phyloP scores from a whole-genome alignment of 495 filamentous ascomycete genomes.

The Daldinia concentrica region DNA sequence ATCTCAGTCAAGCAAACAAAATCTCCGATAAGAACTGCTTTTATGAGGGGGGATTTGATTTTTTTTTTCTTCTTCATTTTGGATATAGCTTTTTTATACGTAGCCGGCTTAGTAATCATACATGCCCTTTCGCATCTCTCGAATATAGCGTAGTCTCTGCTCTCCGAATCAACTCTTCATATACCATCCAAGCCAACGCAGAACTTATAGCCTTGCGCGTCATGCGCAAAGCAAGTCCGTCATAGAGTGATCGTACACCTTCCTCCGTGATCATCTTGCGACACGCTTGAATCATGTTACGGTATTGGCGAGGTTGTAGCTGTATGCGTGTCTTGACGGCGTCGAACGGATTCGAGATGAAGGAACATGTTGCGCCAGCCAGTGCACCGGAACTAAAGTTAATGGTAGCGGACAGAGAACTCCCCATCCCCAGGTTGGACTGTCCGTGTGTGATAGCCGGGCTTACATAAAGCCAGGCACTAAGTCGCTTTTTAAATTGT shows the following conservation, averaged over 20 bases:
- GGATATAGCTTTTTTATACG: conserved; percentile 5
- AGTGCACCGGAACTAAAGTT: conserved; percentile 84
- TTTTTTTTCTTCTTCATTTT: neutral
- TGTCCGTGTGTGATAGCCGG: conserved; percentile 22
- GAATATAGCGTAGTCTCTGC: conserved; percentile 71
- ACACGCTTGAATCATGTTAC: conserved; percentile 82
- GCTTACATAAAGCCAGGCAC: conserved; percentile 44
- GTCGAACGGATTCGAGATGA: conserved; percentile 95
- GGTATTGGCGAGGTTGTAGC: conserved; percentile 82
- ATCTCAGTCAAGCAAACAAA: neutral
- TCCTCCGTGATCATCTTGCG: conserved; percentile 82
- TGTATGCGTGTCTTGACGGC: conserved; percentile 95
- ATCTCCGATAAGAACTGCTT: conserved; percentile 1
- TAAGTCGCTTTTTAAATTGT: conserved; percentile 76
- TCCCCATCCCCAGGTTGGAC: conserved; percentile 38
- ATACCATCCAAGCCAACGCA: conserved; percentile 94
- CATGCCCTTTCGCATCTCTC: conserved; percentile 30
- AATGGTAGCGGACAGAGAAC: conserved; percentile 69
- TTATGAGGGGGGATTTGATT: conserved; percentile 25
- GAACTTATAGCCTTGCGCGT: conserved; percentile 89
- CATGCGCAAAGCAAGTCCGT: conserved; percentile 88
- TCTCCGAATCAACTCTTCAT: conserved; percentile 87
- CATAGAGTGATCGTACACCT: conserved; percentile 80
- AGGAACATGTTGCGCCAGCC: conserved; percentile 82
- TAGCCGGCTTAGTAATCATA: conserved; percentile 20